Evolutionary conservation across 108 stramenopile genomes (phyloP).

Genomic region (Discostella stelligeroides): DNA sequence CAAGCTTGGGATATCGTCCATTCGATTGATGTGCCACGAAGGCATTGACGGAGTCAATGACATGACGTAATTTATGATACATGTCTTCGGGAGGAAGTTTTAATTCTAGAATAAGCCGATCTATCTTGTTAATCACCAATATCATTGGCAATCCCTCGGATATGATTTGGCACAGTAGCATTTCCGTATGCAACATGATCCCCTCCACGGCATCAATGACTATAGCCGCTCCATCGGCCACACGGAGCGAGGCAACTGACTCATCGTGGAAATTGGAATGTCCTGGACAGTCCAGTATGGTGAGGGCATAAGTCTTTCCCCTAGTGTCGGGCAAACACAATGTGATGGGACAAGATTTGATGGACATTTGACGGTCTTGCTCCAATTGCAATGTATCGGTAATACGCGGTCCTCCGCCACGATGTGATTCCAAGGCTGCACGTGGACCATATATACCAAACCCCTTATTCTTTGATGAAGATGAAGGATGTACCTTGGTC

Average conservation of each 20-base stretch:
- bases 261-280: constrained; percentile 97
- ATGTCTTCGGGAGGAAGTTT: constrained; percentile 95
- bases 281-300: constrained; percentile 95
- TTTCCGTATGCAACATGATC: constrained; percentile 93
- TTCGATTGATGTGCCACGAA: constrained; percentile 62
- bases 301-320: constrained; percentile 90
- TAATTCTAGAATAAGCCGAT: constrained; percentile 95
- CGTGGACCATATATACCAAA: constrained; percentile 47
- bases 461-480: constrained; percentile 7
- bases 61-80: constrained; percentile 92
- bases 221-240: constrained; percentile 88
- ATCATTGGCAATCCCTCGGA: constrained; percentile 80
- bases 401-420: constrained; percentile 62
- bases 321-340: constrained; percentile 81
- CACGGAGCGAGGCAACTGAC: constrained; percentile 83
- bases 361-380: constrained; percentile 92
- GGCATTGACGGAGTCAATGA: constrained; percentile 90
- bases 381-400: constrained; percentile 91
- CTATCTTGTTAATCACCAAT: constrained; percentile 92
- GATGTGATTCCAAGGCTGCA: constrained; percentile 44
- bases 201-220: constrained; percentile 98
- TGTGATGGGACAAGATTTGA: constrained; percentile 90
- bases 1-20: constrained; percentile 74
- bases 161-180: constrained; percentile 80
- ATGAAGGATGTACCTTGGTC: constrained; percentile 37